Conservation (phyloP, 805 yeast species). For the Cyberlindnera subsufficiens region DNA sequence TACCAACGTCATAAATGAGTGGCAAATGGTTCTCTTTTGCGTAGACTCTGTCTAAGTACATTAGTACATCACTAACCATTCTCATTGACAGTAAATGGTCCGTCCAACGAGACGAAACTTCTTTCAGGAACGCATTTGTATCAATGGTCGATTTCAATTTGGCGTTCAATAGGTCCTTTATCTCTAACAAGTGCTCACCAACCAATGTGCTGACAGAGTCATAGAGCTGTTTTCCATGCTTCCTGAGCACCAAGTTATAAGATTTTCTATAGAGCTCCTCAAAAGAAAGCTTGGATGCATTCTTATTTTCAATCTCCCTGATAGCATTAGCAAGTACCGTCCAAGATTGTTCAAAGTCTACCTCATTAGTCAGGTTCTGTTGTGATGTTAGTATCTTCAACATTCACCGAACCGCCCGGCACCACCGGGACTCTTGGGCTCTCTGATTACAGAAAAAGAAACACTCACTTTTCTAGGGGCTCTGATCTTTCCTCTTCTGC, state of each 20-base stretch:
- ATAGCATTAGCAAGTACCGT: conserved; percentile 58
- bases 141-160: conserved; percentile 11
- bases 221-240: conserved; percentile 60
- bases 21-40: conserved; percentile 63
- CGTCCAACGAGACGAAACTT: conserved; percentile 46
- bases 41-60: conserved; percentile 84
- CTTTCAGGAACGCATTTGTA: conserved; percentile 28
- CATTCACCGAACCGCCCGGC: too few species aligned
- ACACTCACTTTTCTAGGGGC: conserved; percentile 50
- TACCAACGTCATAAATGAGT: conserved; percentile 67
- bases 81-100: conserved; percentile 69
- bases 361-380: conserved; percentile 29
- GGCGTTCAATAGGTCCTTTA: conserved; percentile 14
- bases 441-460: neutral
- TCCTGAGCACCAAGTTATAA: conserved; percentile 67
- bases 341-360: conserved; percentile 69
- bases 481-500: conserved; percentile 51
- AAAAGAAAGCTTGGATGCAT: conserved; percentile 70
- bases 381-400: neutral
- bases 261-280: conserved; percentile 79
- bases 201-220: conserved; percentile 50
- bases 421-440: too few species aligned
- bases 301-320: conserved; percentile 60
- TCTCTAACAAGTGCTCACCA: conserved; percentile 36
- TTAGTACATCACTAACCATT: conserved; percentile 74